Evolutionary conservation across 1,139 yeast genomes (phyloP).

Genomic region (Hanseniaspora gamundiae): DNA sequence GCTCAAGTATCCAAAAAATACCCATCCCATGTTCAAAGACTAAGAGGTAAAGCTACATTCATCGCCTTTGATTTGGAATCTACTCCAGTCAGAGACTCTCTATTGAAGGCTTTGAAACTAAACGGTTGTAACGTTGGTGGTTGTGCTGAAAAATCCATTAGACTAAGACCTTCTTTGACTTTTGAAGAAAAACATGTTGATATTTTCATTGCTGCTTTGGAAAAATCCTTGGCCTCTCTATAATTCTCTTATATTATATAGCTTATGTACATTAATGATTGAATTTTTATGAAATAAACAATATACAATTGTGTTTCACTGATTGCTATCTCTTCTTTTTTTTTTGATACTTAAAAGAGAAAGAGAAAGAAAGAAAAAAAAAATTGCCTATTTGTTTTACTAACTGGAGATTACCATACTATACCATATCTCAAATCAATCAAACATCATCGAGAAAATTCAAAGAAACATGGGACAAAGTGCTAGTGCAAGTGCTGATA

Average conservation of each 20-base stretch:
- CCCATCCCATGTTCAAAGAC: constrained; percentile 35
- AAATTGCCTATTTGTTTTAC: too few species aligned
- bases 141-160: constrained; percentile 51
- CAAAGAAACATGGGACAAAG: constrained; percentile 8
- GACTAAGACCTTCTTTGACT: constrained; percentile 61
- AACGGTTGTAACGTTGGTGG: constrained; percentile 65
- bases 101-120: constrained; percentile 37
- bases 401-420: too few species aligned
- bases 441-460: too few species aligned
- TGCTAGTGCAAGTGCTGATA: constrained; percentile 3
- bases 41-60: constrained; percentile 66
- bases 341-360: not conserved
- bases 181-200: constrained; percentile 61
- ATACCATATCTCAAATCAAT: too few species aligned
- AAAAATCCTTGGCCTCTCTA: constrained; percentile 21
- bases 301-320: too few species aligned
- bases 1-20: constrained; percentile 31
- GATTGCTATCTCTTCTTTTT: not conserved
- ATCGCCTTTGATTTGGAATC: constrained; percentile 60
- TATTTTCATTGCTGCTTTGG: constrained; percentile 37
- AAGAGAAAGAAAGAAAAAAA: too few species aligned
- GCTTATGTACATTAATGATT: not conserved
- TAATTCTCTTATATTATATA: not conserved
- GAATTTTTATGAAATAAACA: too few species aligned
- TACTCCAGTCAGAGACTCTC: constrained; percentile 36